phyloP scores from a whole-genome alignment of 2,329 filamentous ascomycete species.

The Cryphonectria radicalis region DNA sequence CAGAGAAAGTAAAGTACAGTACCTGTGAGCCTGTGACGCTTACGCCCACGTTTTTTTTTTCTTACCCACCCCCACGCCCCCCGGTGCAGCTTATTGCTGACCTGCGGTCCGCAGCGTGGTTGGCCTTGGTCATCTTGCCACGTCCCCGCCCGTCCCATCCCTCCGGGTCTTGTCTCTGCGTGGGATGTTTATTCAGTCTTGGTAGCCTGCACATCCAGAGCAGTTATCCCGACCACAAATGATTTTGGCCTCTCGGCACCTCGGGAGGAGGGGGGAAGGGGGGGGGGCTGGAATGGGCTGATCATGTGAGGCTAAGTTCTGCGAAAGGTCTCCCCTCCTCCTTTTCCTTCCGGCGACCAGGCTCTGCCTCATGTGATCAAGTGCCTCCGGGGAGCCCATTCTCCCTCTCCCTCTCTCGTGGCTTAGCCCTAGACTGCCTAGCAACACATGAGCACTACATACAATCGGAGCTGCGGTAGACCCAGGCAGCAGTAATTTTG shows the following conservation, averaged over 20 bases:
- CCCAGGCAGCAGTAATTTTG: neutral
- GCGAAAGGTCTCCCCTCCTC: neutral
- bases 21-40: constrained; percentile 14
- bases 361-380: neutral
- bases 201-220: neutral
- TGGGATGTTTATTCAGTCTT: neutral
- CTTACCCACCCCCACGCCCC: constrained; percentile 17
- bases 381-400: neutral
- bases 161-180: neutral
- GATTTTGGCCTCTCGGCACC: neutral
- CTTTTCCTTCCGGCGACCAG: neutral
- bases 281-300: neutral
- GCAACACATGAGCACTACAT: neutral
- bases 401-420: neutral
- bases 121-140: neutral
- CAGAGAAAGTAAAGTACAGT: neutral
- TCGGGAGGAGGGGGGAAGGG: neutral
- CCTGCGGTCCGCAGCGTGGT: constrained; percentile 14
- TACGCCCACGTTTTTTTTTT: constrained; percentile 26
- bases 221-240: neutral
- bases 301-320: neutral
- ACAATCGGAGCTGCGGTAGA: neutral
- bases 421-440: neutral
- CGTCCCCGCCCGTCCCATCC: neutral
- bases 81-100: constrained; percentile 10